A percentile compares a stretch with the other conserved stretches of the same genome.
phyloP scores from a whole-genome alignment of 352 stramenopile species.

The Phytophthora citrophthora region DNA sequence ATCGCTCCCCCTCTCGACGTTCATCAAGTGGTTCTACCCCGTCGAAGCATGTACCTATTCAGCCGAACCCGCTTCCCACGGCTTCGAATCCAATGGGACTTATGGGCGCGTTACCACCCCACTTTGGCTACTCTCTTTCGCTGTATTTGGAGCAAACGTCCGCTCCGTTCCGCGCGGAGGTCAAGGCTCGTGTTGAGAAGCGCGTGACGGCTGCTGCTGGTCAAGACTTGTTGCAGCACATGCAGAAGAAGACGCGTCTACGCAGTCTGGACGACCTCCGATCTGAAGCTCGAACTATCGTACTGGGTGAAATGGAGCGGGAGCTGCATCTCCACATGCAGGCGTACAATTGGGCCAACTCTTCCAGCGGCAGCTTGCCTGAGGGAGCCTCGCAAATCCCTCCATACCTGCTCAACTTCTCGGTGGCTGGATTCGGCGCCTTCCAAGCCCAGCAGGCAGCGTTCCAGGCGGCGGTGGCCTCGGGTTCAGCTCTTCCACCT shows the following conservation, averaged over 20 bases:
- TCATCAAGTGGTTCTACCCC: slow-evolving; percentile 15
- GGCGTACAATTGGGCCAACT: slow-evolving; percentile 64
- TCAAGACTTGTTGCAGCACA: slow-evolving; percentile 80
- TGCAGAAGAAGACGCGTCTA: slow-evolving; percentile 86
- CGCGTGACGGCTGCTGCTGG: slow-evolving; percentile 71
- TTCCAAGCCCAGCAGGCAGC: slow-evolving; percentile 66
- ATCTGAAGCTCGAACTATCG: slow-evolving; percentile 62
- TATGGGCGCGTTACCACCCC: slow-evolving; percentile 53
- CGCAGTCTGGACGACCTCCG: slow-evolving; percentile 74
- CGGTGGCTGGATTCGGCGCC: slow-evolving; percentile 57
- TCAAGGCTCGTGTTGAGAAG: slow-evolving; percentile 81
- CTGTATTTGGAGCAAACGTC: slow-evolving; percentile 82
- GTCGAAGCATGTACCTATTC: slow-evolving; percentile 73
- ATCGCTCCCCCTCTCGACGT: slow-evolving; percentile 27
- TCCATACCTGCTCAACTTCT: slow-evolving; percentile 67
- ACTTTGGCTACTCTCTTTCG: slow-evolving; percentile 69
- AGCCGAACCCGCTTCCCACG: slow-evolving; percentile 80
- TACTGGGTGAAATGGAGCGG: slow-evolving; percentile 75
- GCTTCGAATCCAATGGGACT: slow-evolving; percentile 74
- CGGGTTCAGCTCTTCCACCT: slow-evolving; percentile 24
- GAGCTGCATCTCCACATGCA: slow-evolving; percentile 81
- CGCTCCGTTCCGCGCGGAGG: slow-evolving; percentile 64
- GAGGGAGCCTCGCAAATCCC: slow-evolving; percentile 44
- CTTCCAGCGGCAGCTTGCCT: slow-evolving; percentile 17
- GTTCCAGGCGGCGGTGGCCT: slow-evolving; percentile 45